phyloP scores from a whole-genome alignment of 2,329 filamentous ascomycete genomes.

The Aspergillus aculeatinus region DNA sequence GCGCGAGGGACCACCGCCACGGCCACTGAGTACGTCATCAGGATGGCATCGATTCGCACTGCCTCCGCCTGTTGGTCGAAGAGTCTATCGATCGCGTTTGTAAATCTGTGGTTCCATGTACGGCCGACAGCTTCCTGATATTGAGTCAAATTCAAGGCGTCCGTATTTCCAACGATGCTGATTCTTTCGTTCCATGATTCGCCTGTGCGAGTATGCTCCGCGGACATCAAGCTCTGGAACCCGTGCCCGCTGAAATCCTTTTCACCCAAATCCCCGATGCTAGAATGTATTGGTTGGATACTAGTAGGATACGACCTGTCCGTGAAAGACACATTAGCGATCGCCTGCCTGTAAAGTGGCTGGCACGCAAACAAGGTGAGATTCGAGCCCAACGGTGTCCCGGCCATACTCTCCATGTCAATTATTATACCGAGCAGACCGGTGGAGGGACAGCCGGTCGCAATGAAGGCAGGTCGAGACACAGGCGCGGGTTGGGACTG shows the following conservation, averaged over 20 bases:
- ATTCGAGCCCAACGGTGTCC: neutral
- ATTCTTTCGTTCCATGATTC: neutral
- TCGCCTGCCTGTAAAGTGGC: slow-evolving; percentile 5
- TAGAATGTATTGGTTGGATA: neutral
- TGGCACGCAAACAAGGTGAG: neutral
- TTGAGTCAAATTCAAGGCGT: neutral
- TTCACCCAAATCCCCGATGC: neutral
- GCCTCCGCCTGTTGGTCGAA: slow-evolving; percentile 2
- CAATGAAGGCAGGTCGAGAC: neutral
- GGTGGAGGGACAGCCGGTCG: neutral
- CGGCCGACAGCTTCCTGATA: neutral
- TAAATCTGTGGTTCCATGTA: slow-evolving; percentile 7
- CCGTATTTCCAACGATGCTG: neutral
- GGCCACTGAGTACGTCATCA: neutral
- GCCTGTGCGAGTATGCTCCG: no score
- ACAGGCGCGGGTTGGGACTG: neutral
- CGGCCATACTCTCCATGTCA: neutral
- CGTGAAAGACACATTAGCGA: neutral
- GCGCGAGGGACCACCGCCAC: neutral
- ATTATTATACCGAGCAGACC: neutral
- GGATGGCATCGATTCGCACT: neutral
- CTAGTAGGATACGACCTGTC: neutral
- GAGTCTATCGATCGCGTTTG: neutral
- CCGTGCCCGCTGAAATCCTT: neutral
- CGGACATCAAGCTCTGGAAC: slow-evolving; percentile 1